Evolutionary conservation across 345 rosid species (phyloP), one percentile per base, ranked within the genome.

Genomic region (Eucalyptus curtisii): DNA sequence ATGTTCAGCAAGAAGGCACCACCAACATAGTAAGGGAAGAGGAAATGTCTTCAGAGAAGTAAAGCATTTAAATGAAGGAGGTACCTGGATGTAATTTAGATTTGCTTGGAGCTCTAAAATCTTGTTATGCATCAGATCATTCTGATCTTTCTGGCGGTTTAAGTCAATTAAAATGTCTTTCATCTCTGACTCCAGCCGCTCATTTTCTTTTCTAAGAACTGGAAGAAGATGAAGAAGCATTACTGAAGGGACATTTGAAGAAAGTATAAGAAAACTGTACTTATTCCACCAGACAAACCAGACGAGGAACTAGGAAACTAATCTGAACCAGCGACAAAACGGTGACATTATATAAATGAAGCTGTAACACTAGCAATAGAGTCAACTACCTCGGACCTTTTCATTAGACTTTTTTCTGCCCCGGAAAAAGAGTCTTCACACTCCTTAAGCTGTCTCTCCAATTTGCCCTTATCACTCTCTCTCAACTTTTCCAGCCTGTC

Each of bases 301-400:
- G 81, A 71, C 25, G 0, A 4, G 25, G 44, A 71, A 40, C 10
- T 33, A 33, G 81, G 44, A 71, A 33, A 71, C 81, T 17, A 71
- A 71, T 71, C 81, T 71, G 81, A 3, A 71, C 81, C 81, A 71
- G 25, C 8, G 13, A 31, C 84, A 85, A n/a, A 61, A 59, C 12
- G 13, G 40, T 33, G 81, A 33, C 45, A 10, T 71, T 71, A 87
- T 47, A 88, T 20, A 89, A 45, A 85, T 55, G 76, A 49, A 57
- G 59, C 57, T 64, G 88, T 87, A 57, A 89, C 22, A 42, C 88
- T 87, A 92, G 88, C 88, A 88, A 87, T 91, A 92, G 92, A 92
- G 91, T 81, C 50, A 92, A 90, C 87, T 95, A 96, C 98, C 99
- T 97, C 95, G 85, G 95, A 95, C 94, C 97, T 95, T 87, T 96